Conservation (phyloP, 78 protist genomes). For the Trichosphaerium sp. region DNA sequence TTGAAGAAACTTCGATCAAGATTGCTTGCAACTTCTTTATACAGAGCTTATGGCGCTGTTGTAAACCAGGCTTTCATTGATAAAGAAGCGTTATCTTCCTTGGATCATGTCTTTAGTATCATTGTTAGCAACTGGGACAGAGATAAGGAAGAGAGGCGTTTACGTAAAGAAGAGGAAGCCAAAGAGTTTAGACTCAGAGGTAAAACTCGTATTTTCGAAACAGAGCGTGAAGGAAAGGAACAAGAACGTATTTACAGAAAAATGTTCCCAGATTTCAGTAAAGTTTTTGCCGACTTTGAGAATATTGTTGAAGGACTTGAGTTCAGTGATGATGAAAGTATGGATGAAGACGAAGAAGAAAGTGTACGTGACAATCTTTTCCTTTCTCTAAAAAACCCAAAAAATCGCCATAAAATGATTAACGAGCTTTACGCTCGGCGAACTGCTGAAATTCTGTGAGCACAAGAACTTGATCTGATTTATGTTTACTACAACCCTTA, state of each 20-base stretch:
- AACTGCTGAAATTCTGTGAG: too few species aligned
- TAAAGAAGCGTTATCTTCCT: too few species aligned
- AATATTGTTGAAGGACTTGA: neutral
- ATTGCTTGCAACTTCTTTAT: too few species aligned
- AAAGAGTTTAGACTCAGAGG: slow-evolving; percentile 21
- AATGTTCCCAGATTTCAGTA: slow-evolving; percentile 47
- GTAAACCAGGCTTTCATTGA: too few species aligned
- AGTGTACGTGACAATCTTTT: too few species aligned
- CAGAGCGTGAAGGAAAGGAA: slow-evolving; percentile 38
- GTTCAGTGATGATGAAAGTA: neutral
- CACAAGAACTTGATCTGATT: too few species aligned
- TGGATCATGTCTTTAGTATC: slow-evolving; percentile 36
- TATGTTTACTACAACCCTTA: neutral
- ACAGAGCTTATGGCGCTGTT: too few species aligned
- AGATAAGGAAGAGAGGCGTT: slow-evolving; percentile 24
- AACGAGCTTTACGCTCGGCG: too few species aligned
- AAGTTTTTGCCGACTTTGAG: slow-evolving; percentile 38
- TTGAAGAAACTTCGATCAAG: too few species aligned
- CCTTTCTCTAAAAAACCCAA: too few species aligned
- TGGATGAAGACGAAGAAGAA: slow-evolving; percentile 14
- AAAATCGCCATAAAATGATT: too few species aligned
- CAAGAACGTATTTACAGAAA: slow-evolving; percentile 10
- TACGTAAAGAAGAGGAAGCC: slow-evolving; percentile 13
- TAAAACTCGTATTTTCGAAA: slow-evolving; percentile 33
- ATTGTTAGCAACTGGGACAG: slow-evolving; percentile 19